Conservation (phyloP, 768 basidiomycete species). For the Candolleomyces aberdarensis region DNA sequence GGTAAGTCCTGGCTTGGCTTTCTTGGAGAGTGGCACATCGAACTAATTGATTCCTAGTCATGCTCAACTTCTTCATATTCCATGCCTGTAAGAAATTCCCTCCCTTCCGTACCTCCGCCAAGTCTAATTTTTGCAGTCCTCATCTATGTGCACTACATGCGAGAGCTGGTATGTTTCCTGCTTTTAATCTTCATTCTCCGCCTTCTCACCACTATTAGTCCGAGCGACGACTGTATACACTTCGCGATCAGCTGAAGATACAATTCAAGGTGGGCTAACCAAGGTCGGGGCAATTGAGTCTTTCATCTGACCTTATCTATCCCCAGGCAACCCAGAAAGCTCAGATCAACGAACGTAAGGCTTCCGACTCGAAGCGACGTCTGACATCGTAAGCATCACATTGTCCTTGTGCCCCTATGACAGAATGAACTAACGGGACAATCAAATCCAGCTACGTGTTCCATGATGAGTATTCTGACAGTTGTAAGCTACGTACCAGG, state of each 20-base stretch:
- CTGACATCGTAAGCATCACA: conserved; percentile 60
- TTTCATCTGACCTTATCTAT: not conserved
- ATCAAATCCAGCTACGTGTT: conserved; percentile 56
- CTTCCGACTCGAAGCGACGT: conserved; percentile 79
- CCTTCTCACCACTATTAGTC: conserved; percentile 36
- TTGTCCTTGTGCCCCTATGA: not conserved
- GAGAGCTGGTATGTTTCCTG: conserved; percentile 46
- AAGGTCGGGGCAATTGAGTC: not conserved
- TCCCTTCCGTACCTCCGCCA: not conserved
- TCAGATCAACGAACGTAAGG: conserved; percentile 71
- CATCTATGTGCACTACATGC: conserved; percentile 70
- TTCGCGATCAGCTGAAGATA: conserved; percentile 73
- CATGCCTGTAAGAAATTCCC: conserved; percentile 50
- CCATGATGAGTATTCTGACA: conserved; percentile 56
- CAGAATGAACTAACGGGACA: not conserved
- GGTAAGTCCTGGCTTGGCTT: conserved; percentile 22
- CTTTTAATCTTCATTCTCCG: not conserved
- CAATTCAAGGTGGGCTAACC: conserved; percentile 50
- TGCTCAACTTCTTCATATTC: conserved; percentile 74
- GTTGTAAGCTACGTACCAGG: not conserved
- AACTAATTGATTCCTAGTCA: conserved; percentile 31
- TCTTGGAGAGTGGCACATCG: not conserved
- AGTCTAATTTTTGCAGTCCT: conserved; percentile 45
- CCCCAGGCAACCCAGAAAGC: conserved; percentile 64
- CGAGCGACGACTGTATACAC: conserved; percentile 63